phyloP scores from a whole-genome alignment of 2,329 filamentous ascomycete species.

The Ascochyta fabae region DNA sequence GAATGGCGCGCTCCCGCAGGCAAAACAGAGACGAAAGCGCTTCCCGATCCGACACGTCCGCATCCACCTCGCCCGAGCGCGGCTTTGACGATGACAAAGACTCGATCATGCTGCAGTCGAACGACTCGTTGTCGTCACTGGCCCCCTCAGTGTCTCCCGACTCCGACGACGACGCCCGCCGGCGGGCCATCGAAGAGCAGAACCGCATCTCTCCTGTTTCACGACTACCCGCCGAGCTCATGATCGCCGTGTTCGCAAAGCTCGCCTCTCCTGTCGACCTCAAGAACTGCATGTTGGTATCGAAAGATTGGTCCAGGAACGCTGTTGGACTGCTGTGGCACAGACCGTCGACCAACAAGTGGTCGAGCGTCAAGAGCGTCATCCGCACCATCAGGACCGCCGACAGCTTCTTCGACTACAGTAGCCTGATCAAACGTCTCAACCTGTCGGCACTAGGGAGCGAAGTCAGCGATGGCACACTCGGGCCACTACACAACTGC shows the following conservation, averaged over 20 bases:
- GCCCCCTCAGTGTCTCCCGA: constrained; percentile 81
- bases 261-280: constrained; percentile 78
- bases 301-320: constrained; percentile 89
- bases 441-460: constrained; percentile 83
- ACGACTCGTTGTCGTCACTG: constrained; percentile 92
- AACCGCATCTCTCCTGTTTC: constrained; percentile 79
- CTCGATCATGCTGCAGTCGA: constrained; percentile 80
- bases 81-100: constrained; percentile 91
- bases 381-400: constrained; percentile 75
- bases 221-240: constrained; percentile 88
- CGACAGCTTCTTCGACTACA: constrained; percentile 85
- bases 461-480: constrained; percentile 85
- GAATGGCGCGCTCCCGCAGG: constrained; percentile 44
- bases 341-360: constrained; percentile 86
- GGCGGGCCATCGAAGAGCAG: constrained; percentile 63
- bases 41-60: constrained; percentile 61
- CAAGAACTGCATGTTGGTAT: constrained; percentile 90
- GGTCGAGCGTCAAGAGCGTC: constrained; percentile 80
- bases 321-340: constrained; percentile 95
- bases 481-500: constrained; percentile 81
- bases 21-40: constrained; percentile 41
- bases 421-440: constrained; percentile 86
- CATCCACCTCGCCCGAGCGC: constrained; percentile 75
- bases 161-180: constrained; percentile 71
- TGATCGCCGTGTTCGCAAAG: constrained; percentile 90